Evolutionary conservation across 352 stramenopile species (phyloP).

Genomic region (Phytophthora aleatoria): DNA sequence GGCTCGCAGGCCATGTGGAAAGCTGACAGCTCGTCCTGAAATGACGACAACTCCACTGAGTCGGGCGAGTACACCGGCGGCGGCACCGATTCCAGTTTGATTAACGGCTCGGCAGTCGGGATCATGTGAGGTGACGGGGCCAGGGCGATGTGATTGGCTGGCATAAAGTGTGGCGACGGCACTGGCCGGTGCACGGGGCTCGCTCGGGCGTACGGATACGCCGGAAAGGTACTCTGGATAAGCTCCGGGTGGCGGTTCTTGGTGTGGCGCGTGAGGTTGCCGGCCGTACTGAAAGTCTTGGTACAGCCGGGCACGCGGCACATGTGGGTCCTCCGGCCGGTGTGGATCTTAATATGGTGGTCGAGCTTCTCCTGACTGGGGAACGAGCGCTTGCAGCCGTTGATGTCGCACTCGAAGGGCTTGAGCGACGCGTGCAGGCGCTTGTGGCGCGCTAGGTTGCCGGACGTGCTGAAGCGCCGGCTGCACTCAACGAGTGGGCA

Average conservation of each 20-base stretch:
- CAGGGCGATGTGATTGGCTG: not conserved
- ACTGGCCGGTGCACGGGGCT: slow-evolving; percentile 14
- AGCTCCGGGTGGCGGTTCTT: slow-evolving; percentile 54
- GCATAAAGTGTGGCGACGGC: slow-evolving; percentile 1
- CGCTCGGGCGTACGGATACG: slow-evolving; percentile 20
- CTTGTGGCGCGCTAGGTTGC: slow-evolving; percentile 61
- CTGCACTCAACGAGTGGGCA: slow-evolving; percentile 49
- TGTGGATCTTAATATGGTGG: slow-evolving; percentile 63
- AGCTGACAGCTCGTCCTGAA: slow-evolving; percentile 29
- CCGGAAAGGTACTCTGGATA: slow-evolving; percentile 18
- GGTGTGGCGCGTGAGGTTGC: slow-evolving; percentile 59
- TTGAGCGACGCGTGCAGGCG: slow-evolving; percentile 55
- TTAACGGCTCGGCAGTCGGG: slow-evolving; percentile 2
- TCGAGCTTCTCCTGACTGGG: slow-evolving; percentile 49
- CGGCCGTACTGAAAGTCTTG: slow-evolving; percentile 64
- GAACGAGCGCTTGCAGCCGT: slow-evolving; percentile 46
- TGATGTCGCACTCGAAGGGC: slow-evolving; percentile 51
- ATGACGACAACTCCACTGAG: slow-evolving; percentile 32
- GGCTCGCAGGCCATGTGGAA: slow-evolving; percentile 32
- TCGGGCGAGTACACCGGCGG: slow-evolving; percentile 28
- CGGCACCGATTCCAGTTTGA: slow-evolving; percentile 25
- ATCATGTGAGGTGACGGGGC: slow-evolving; percentile 11
- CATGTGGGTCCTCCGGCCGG: slow-evolving; percentile 46
- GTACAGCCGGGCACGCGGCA: slow-evolving; percentile 45
- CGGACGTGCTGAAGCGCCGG: slow-evolving; percentile 61